Evolutionary conservation across 2,329 filamentous ascomycete genomes (phyloP), one percentile per base, ranked within the genome.

Genomic region (Pseudogymnoascus sp.): DNA sequence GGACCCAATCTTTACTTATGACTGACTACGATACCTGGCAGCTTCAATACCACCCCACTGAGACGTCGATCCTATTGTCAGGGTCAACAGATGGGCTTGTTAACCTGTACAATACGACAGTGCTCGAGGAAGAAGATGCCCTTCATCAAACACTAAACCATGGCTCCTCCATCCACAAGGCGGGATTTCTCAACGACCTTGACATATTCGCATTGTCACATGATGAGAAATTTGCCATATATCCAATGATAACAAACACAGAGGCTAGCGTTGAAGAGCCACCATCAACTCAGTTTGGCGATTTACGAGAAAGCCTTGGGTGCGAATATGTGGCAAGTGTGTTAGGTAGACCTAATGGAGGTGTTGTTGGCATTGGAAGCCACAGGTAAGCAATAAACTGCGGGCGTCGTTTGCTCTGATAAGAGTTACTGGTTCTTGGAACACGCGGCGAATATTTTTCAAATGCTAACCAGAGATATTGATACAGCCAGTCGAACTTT

Each of bases 51-150:
- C 84, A 89, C 71, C 84, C 85, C 0, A 74, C 72, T 2, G 75
- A 81, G 56, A 77, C 81, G 0, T 77, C 80, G 45, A 75, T 88
- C 13, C 79, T 92, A 5, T 77, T 92, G 9, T 90, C 88, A 1
- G 88, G 87, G 41, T 90, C 87, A 35, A 92, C 88, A 12, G 89
- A 94, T 72, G 88, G 88, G 5, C 80, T 92, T 1, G 80, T 92
- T 67, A 91, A 88, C 68, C 76, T 92, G 48, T 89, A 87, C 73
- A 85, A 94, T 73, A 86, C 82, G 15, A 78, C 79, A 55, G 79
- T 89, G 61, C 73, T 77, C 15, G 86, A 89, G 65, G 89, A 92
- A 72, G 89, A 92, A 68, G 89, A 92, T 52, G 84, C 89, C 0
- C 76, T 91, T 18, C 77, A 88, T 61, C 87, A 90, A 72, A 88